These are phyloP conservation scores for Cyberlindnera xylosilytica DNA, from an alignment of 805 yeast genomes.

Conservation along the genomic window DNA sequence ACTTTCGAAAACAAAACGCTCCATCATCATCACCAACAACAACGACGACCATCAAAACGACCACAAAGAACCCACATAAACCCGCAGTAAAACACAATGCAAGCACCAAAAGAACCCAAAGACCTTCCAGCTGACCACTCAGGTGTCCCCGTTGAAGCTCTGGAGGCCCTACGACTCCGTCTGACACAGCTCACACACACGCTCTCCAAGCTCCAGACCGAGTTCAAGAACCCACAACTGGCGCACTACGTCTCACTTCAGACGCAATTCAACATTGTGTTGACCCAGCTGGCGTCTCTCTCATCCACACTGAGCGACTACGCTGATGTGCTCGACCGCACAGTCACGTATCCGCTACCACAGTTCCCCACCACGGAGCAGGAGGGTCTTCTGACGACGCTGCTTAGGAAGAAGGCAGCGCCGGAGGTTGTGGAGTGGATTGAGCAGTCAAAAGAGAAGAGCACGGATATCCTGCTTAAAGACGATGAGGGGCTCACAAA, in stretches of 20 bases:
- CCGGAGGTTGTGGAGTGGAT: conserved; percentile 94
- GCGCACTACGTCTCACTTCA: conserved; percentile 69
- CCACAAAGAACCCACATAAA: not conserved
- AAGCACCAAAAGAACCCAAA: conserved; percentile 10
- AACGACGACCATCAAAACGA: not conserved
- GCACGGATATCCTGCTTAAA: conserved; percentile 20
- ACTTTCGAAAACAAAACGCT: not conserved
- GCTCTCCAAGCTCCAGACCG: conserved; percentile 51
- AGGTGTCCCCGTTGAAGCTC: conserved; percentile 56
- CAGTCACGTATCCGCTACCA: conserved; percentile 82
- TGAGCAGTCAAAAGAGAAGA: conserved; percentile 37
- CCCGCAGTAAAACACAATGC: not conserved
- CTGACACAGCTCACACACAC: conserved; percentile 63
- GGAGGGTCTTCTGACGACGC: conserved; percentile 77
- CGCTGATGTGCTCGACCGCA: conserved; percentile 52
- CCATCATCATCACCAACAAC: not conserved
- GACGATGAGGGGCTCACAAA: conserved; percentile 65
- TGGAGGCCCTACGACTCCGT: conserved; percentile 61
- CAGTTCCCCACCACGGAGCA: conserved; percentile 83
- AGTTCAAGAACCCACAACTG: conserved; percentile 42
- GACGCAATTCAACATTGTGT: conserved; percentile 75
- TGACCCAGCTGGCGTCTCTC: conserved; percentile 81
- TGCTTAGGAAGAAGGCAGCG: conserved; percentile 79
- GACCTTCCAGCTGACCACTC: conserved; percentile 29
- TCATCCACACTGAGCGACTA: conserved; percentile 63